Percentiles rank a stretch among this genome's conserved stretches.
These are phyloP conservation scores for Juglanconis oblonga DNA, from an alignment of 2,329 filamentous ascomycete genomes.

Conservation along the genomic window DNA sequence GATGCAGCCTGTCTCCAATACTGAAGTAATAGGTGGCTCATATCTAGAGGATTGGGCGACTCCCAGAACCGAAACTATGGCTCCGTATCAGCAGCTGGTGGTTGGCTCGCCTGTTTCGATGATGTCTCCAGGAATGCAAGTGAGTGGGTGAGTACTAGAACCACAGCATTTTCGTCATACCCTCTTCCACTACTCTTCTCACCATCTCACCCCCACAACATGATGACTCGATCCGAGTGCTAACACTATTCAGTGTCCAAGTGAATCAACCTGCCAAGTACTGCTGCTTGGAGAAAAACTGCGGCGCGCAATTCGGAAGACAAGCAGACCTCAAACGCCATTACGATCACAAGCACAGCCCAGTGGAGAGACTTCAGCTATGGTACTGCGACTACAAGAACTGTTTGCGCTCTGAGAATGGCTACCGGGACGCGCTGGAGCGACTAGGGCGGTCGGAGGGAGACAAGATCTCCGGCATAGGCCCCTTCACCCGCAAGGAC, in stretches of 20 bases:
- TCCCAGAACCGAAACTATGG: not conserved
- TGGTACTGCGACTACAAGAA: constrained; percentile 51
- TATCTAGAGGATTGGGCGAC: not conserved
- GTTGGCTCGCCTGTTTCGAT: not conserved
- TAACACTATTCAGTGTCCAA: not conserved
- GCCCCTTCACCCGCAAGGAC: constrained; percentile 52
- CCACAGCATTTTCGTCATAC: too few species aligned
- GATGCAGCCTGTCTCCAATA: not conserved
- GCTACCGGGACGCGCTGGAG: not conserved
- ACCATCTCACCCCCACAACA: not conserved
- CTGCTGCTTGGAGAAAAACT: constrained; percentile 38
- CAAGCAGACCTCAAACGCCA: constrained; percentile 55
- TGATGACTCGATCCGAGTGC: not conserved
- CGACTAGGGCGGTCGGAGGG: not conserved
- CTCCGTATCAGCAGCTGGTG: not conserved
- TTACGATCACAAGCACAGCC: constrained; percentile 45
- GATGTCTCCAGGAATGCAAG: not conserved
- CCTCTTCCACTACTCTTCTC: too few species aligned
- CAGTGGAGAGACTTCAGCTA: constrained; percentile 37
- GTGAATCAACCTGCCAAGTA: constrained; percentile 18
- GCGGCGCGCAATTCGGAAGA: constrained; percentile 46
- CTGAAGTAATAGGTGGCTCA: not conserved
- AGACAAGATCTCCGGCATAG: constrained; percentile 7
- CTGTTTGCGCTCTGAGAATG: constrained; percentile 39
- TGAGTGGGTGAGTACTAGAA: not conserved